phyloP scores from a whole-genome alignment of 805 yeast genomes.

The Kodamaea nitidulidarum region DNA sequence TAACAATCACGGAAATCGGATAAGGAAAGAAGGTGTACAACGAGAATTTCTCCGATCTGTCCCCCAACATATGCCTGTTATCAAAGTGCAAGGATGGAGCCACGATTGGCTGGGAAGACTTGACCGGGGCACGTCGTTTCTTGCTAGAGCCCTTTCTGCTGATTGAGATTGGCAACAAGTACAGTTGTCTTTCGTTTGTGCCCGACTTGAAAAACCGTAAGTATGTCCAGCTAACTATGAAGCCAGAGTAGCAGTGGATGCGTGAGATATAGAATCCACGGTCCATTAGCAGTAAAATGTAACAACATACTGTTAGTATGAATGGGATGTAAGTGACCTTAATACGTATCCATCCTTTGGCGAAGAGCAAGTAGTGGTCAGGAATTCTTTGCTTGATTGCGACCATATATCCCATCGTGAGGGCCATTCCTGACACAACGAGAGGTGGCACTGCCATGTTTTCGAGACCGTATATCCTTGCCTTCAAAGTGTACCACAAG shows the following conservation, averaged over 20 bases:
- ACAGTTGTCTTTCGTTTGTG: constrained; percentile 41
- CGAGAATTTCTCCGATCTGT: constrained; percentile 29
- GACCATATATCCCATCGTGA: constrained; percentile 56
- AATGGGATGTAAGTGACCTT: constrained; percentile 41
- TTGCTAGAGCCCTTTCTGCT: constrained; percentile 18
- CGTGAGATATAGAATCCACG: constrained; percentile 26
- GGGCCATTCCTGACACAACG: constrained; percentile 50
- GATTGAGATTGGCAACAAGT: constrained; percentile 33
- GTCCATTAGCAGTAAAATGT: constrained; percentile 20
- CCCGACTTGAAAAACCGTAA: constrained; percentile 39
- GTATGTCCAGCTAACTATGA: constrained; percentile 36
- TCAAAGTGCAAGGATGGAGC: constrained; percentile 11
- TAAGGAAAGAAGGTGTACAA: constrained; percentile 40
- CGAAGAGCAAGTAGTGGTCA: constrained; percentile 50
- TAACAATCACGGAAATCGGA: constrained; percentile 31
- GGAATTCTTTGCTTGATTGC: constrained; percentile 65
- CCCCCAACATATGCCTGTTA: constrained; percentile 17
- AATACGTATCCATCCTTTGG: constrained; percentile 45
- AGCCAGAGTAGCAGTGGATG: constrained; percentile 26
- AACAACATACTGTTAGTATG: constrained; percentile 20
- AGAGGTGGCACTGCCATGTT: constrained; percentile 35
- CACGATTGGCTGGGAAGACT: background rate
- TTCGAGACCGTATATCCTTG: constrained; percentile 10
- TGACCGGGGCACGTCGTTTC: constrained; percentile 6
- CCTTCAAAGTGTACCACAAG: constrained; percentile 18